Percentiles rank a stretch among this genome's conserved stretches.
These are phyloP conservation scores for Penicillium silybi DNA, from an alignment of 495 filamentous ascomycete genomes.

Conservation along the genomic window DNA sequence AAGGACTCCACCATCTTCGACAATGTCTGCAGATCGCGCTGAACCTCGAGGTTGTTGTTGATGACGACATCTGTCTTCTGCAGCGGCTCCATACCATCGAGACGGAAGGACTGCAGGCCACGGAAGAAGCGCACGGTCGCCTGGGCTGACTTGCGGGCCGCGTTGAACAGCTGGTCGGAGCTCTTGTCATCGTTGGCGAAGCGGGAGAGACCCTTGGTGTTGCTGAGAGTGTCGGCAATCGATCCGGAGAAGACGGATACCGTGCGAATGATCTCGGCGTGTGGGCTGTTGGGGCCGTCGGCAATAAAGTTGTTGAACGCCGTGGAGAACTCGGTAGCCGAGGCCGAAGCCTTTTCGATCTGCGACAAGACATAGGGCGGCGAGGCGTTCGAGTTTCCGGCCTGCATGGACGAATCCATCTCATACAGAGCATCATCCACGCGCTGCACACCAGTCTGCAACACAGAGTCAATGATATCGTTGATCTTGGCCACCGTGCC, in stretches of 20 bases:
- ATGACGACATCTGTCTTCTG: constrained; percentile 95
- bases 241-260: constrained; percentile 86
- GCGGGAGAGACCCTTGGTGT: constrained; percentile 91
- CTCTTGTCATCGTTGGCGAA: constrained; percentile 96
- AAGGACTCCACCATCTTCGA: constrained; percentile 91
- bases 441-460: constrained; percentile 88
- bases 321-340: constrained; percentile 92
- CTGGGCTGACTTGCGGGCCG: constrained; percentile 78
- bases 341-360: constrained; percentile 93
- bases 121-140: constrained; percentile 95
- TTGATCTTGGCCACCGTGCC: constrained; percentile 88
- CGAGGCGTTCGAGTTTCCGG: constrained; percentile 95
- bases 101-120: constrained; percentile 84
- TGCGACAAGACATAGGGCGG: constrained; percentile 95
- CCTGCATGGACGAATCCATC: constrained; percentile 94
- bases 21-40: constrained; percentile 82
- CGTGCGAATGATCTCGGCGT: constrained; percentile 88
- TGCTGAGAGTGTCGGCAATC: constrained; percentile 89
- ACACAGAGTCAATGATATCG: constrained; percentile 95
- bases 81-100: constrained; percentile 80
- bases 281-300: constrained; percentile 88
- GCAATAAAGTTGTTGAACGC: constrained; percentile 97
- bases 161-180: constrained; percentile 74
- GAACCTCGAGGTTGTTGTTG: constrained; percentile 92
- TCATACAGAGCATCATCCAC: constrained; percentile 97